Evolutionary conservation across 805 yeast genomes (phyloP).

Genomic region (Cyberlindnera veronae): DNA sequence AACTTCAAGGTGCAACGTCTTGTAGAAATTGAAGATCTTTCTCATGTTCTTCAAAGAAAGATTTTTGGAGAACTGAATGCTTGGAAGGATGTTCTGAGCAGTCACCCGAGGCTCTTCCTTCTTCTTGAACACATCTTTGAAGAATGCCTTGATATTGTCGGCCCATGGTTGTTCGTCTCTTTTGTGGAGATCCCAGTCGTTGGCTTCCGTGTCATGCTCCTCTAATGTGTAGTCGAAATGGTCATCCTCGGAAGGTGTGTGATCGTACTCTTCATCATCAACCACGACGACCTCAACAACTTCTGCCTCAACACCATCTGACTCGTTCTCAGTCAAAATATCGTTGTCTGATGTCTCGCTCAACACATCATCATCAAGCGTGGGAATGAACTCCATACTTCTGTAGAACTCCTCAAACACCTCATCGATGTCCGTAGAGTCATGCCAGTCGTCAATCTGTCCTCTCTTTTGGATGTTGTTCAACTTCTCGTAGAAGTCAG

Average conservation of each 20-base stretch:
- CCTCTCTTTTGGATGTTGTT: slow-evolving; percentile 14
- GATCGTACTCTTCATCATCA: background rate
- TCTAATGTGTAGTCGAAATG: no score
- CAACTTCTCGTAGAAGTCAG: slow-evolving; percentile 24
- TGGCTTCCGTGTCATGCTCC: no score
- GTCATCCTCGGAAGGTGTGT: no score
- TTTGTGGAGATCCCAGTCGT: background rate
- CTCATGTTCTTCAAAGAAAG: slow-evolving; percentile 29
- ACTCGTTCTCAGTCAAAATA: background rate
- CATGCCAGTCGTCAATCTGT: slow-evolving; percentile 5
- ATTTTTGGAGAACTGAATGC: slow-evolving; percentile 20
- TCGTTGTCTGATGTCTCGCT: slow-evolving; percentile 7
- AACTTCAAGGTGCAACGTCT: slow-evolving; percentile 50
- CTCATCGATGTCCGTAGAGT: slow-evolving; percentile 7
- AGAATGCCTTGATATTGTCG: slow-evolving; percentile 22
- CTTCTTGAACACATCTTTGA: slow-evolving; percentile 27
- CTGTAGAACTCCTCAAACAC: slow-evolving; percentile 24
- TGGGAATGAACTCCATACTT: slow-evolving; percentile 17
- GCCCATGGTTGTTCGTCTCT: slow-evolving; percentile 22
- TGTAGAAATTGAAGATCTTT: slow-evolving; percentile 44
- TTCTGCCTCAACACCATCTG: background rate
- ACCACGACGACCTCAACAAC: background rate
- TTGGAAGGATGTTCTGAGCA: slow-evolving; percentile 17
- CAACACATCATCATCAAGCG: slow-evolving; percentile 8
- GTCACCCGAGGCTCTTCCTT: slow-evolving; percentile 19